A percentile compares a stretch with the other conserved stretches of the same genome.
These are phyloP conservation scores for Diddensiella caesifluorescens DNA, from an alignment of 805 yeast species.

Conservation along the genomic window DNA sequence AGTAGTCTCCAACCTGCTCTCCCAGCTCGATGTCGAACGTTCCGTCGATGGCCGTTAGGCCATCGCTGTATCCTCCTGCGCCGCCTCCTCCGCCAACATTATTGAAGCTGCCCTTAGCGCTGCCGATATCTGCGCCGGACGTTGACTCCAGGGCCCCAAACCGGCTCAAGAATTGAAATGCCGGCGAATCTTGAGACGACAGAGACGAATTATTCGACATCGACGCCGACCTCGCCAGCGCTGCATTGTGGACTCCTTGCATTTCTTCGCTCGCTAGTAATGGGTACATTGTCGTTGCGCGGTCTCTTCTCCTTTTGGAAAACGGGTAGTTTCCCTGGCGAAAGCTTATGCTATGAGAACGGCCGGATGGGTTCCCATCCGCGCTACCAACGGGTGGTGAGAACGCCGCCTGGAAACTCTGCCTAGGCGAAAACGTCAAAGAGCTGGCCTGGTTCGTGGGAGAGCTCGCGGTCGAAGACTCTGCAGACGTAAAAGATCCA, in stretches of 20 bases:
- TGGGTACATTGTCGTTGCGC: constrained; percentile 18
- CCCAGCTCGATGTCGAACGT: constrained; percentile 36
- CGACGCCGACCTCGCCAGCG: constrained; percentile 7
- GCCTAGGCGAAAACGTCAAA: neutral
- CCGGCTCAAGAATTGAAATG: constrained; percentile 20
- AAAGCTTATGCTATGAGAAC: neutral
- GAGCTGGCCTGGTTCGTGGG: neutral
- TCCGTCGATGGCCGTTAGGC: constrained; percentile 1
- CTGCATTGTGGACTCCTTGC: constrained; percentile 1
- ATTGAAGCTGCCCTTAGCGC: too few relatives aligned
- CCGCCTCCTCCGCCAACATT: neutral
- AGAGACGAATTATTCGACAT: constrained; percentile 7
- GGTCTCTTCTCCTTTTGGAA: constrained; percentile 15
- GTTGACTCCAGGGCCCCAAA: constrained; percentile 15
- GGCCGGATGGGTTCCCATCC: too few relatives aligned
- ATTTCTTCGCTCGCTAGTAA: constrained; percentile 1
- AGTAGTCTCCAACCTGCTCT: constrained; percentile 53
- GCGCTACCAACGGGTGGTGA: too few relatives aligned
- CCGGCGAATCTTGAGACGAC: constrained; percentile 19
- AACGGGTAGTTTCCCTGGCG: constrained; percentile 8
- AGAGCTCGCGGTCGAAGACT: constrained; percentile 4
- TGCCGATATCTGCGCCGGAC: constrained; percentile 5
- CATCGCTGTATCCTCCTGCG: neutral
- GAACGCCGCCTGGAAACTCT: too few relatives aligned
- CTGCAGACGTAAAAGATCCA: constrained; percentile 4